These are phyloP conservation scores for Neurospora sp. DNA, from an alignment of 495 filamentous ascomycete species.

Conservation along the genomic window DNA sequence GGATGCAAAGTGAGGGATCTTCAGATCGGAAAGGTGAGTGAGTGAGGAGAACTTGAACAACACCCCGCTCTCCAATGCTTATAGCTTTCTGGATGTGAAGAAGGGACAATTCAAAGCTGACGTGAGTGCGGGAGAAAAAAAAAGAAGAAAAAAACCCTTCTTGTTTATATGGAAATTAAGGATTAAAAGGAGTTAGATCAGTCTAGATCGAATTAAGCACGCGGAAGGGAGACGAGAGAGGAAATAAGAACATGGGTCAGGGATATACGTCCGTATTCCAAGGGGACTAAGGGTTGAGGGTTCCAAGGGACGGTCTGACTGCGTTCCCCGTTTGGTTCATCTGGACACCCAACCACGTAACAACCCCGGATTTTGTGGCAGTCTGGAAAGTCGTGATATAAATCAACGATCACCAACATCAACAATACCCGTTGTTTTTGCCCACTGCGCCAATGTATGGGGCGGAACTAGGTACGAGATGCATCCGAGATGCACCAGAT, in stretches of 20 bases:
- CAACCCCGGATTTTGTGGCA: neutral
- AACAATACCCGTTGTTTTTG: neutral
- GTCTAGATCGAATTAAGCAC: slow-evolving; percentile 1
- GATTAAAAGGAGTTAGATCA: neutral
- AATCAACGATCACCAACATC: neutral
- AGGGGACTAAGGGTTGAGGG: neutral
- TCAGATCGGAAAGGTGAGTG: neutral
- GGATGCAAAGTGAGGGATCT: neutral
- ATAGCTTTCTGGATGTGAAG: neutral
- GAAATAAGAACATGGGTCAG: slow-evolving; percentile 5
- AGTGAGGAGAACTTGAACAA: neutral
- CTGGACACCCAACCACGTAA: neutral
- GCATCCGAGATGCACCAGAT: neutral
- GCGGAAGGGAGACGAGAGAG: slow-evolving; percentile 10
- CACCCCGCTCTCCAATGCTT: neutral
- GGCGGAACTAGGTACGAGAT: neutral
- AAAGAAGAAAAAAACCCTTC: neutral
- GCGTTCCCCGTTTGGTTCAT: neutral
- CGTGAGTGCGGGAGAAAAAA: neutral
- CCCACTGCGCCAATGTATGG: neutral
- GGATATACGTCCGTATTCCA: neutral
- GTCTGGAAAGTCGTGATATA: neutral
- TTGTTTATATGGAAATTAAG: neutral
- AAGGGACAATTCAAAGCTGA: neutral
- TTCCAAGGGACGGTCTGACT: neutral